A percentile compares a stretch with the other conserved stretches of the same genome.
phyloP scores from a whole-genome alignment of 805 yeast genomes.

The Torulaspora microellipsoides region DNA sequence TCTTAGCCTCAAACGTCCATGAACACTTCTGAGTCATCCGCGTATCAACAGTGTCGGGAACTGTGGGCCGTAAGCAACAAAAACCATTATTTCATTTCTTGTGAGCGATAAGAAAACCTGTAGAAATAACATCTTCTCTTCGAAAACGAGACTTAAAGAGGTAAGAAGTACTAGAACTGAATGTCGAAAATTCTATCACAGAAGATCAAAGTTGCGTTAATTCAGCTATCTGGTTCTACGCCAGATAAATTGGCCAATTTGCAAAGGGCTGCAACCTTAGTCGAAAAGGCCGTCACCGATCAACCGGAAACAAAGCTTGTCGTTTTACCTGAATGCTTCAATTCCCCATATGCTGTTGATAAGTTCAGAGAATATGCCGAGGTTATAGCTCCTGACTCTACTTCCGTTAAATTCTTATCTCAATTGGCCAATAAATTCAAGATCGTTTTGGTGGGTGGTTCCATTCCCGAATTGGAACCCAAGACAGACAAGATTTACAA shows the following conservation, averaged over 20 bases:
- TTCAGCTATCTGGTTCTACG: slow-evolving; percentile 71
- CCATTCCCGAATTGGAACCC: slow-evolving; percentile 74
- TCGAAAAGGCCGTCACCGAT: slow-evolving; percentile 54
- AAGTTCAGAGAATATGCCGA: slow-evolving; percentile 89
- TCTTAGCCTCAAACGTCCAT: too few relatives aligned
- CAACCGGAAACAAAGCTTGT: slow-evolving; percentile 67
- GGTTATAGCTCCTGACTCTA: slow-evolving; percentile 63
- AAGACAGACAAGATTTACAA: slow-evolving; percentile 57
- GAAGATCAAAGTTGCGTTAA: slow-evolving; percentile 70
- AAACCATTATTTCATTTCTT: too few relatives aligned
- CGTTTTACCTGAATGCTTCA: slow-evolving; percentile 93
- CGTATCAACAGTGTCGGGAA: too few relatives aligned
- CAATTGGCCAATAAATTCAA: slow-evolving; percentile 59
- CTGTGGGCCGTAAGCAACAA: too few relatives aligned
- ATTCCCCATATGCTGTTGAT: slow-evolving; percentile 87
- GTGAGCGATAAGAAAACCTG: too few relatives aligned
- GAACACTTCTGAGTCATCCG: too few relatives aligned
- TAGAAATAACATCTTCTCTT: not conserved
- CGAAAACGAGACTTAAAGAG: not conserved
- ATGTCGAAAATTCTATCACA: slow-evolving; percentile 31
- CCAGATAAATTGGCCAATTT: slow-evolving; percentile 76
- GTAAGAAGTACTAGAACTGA: not conserved
- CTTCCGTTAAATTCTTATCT: slow-evolving; percentile 55
- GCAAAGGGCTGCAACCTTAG: slow-evolving; percentile 56
- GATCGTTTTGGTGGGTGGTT: slow-evolving; percentile 80